These are phyloP conservation scores for Grosmannia huntii DNA, from an alignment of 2,329 filamentous ascomycete genomes.

Conservation along the genomic window DNA sequence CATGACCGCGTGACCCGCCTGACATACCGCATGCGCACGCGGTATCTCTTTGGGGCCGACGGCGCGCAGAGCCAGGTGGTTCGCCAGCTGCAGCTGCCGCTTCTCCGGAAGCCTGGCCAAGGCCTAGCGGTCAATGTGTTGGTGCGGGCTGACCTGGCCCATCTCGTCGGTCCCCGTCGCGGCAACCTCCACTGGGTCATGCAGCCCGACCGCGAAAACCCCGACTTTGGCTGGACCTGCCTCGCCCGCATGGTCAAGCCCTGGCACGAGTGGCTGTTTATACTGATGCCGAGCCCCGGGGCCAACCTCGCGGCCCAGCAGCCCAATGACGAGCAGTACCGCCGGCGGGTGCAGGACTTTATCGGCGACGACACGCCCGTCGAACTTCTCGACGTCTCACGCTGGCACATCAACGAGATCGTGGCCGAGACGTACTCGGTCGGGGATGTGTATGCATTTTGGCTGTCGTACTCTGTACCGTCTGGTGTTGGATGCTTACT, in stretches of 20 bases:
- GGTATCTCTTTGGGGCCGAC: slow-evolving; percentile 48
- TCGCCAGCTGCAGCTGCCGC: slow-evolving; percentile 22
- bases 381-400: slow-evolving; percentile 39
- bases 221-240: slow-evolving; percentile 35
- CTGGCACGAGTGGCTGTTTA: slow-evolving; percentile 51
- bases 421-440: slow-evolving; percentile 41
- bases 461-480: too few species aligned
- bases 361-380: slow-evolving; percentile 42
- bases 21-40: slow-evolving; percentile 31
- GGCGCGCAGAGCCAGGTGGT: slow-evolving; percentile 29
- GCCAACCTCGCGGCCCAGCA: slow-evolving; percentile 25
- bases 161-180: slow-evolving; percentile 32
- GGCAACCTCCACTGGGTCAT: slow-evolving; percentile 51
- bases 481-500: neutral
- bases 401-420: slow-evolving; percentile 50
- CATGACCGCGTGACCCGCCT: slow-evolving; percentile 13
- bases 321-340: neutral
- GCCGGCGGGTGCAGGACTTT: slow-evolving; percentile 28
- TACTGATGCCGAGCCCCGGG: slow-evolving; percentile 34
- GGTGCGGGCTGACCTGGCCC: slow-evolving; percentile 31
- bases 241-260: slow-evolving; percentile 49
- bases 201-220: slow-evolving; percentile 37
- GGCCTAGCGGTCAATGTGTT: slow-evolving; percentile 28
- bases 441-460: slow-evolving; percentile 8
- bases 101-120: slow-evolving; percentile 20